Conservation (phyloP, 352 stramenopile species). For the Phytophthora rubi region DNA sequence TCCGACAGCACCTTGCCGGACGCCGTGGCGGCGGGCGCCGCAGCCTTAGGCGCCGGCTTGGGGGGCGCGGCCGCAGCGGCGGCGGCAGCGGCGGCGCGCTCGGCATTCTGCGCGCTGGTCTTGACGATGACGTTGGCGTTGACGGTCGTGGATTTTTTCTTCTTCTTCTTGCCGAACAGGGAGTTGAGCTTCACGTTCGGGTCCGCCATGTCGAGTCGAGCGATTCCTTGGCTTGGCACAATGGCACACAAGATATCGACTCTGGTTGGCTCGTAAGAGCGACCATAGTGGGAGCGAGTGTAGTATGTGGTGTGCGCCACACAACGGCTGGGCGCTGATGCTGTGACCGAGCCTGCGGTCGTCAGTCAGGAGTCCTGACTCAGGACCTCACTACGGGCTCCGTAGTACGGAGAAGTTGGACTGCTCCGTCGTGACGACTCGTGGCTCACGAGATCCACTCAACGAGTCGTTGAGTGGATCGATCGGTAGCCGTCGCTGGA, state of each 20-base stretch:
- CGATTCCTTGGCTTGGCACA: background rate
- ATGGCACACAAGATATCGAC: conserved; percentile 19
- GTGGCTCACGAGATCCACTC: too few species aligned
- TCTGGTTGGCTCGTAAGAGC: conserved; percentile 16
- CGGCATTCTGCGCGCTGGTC: conserved; percentile 49
- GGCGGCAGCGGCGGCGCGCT: conserved; percentile 35
- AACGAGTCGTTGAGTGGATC: too few species aligned
- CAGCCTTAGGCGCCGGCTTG: conserved; percentile 20
- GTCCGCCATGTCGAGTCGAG: conserved; percentile 35
- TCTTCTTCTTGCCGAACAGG: conserved; percentile 90
- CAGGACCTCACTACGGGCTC: too few species aligned
- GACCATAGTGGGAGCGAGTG: background rate
- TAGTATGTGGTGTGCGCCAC: background rate
- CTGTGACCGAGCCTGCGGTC: too few species aligned
- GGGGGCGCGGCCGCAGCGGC: conserved; percentile 30
- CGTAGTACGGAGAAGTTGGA: too few species aligned
- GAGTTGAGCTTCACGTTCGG: conserved; percentile 77
- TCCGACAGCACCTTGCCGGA: conserved; percentile 69
- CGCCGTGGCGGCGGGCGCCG: conserved; percentile 18
- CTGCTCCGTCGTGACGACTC: too few species aligned
- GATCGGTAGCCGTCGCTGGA: too few species aligned
- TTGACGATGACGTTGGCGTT: conserved; percentile 85
- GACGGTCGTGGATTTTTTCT: conserved; percentile 75
- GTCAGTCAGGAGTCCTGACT: too few species aligned
- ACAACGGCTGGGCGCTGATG: background rate